phyloP scores from a whole-genome alignment of 805 yeast species.

The Lipomyces starkeyi region DNA sequence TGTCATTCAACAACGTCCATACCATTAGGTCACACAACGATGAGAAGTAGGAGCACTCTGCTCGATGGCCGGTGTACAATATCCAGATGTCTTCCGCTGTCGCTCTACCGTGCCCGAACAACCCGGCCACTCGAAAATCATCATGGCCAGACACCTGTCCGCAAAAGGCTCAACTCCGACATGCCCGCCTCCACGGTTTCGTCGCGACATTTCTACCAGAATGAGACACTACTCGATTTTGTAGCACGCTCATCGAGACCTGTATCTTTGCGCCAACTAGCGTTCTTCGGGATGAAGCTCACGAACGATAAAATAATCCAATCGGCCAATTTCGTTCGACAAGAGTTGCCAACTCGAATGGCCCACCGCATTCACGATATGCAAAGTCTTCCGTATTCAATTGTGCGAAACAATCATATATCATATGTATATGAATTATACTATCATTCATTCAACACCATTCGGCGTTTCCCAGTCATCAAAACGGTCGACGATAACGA shows the following conservation, averaged over 20 bases:
- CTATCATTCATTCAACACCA: conserved; percentile 83
- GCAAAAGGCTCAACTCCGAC: conserved; percentile 20
- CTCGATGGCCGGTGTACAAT: not conserved
- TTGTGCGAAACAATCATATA: conserved; percentile 83
- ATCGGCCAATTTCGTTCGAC: conserved; percentile 86
- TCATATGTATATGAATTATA: conserved; percentile 88
- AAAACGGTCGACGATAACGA: conserved; percentile 75
- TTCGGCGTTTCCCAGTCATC: conserved; percentile 74
- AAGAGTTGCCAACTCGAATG: conserved; percentile 82
- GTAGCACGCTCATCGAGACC: conserved; percentile 78
- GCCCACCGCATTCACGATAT: conserved; percentile 80
- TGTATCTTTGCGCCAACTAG: conserved; percentile 85
- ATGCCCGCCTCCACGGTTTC: conserved; percentile 32
- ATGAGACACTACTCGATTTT: conserved; percentile 68
- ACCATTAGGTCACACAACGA: not conserved
- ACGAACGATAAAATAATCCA: conserved; percentile 77
- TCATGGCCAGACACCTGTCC: not conserved
- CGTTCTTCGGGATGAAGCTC: conserved; percentile 82
- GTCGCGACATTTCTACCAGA: conserved; percentile 84
- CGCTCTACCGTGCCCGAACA: not conserved
- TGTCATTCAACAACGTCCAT: not conserved
- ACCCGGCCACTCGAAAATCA: not conserved
- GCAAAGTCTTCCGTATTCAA: conserved; percentile 81
- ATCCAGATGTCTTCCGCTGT: not conserved
- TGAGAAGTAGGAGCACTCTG: not conserved